These are phyloP conservation scores for Secale cereale DNA, from an alignment of 176 grass and related monocot genomes.

Conservation along the genomic window DNA sequence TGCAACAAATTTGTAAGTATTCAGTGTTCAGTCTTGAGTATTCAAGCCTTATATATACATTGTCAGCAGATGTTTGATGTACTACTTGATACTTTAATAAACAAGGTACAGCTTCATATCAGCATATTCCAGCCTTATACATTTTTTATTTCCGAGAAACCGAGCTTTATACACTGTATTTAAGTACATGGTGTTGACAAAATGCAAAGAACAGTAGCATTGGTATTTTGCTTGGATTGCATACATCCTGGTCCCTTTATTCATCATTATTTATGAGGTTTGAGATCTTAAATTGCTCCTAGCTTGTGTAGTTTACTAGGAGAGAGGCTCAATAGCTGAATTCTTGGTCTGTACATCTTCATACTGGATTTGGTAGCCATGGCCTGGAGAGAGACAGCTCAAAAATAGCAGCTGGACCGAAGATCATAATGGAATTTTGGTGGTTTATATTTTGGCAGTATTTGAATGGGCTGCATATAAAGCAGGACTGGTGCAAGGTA, in stretches of 20 bases:
- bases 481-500: constrained; percentile 37
- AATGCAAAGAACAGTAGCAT: neutral
- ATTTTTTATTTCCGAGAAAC: neutral
- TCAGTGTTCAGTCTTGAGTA: neutral
- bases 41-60: neutral
- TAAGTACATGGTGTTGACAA: neutral
- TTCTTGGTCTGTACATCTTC: constrained; percentile 34
- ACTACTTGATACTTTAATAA: neutral
- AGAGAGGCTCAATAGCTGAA: constrained; percentile 30
- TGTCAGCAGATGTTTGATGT: neutral
- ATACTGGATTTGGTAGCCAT: neutral
- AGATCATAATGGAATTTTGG: neutral
- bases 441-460: neutral
- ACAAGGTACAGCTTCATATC: neutral
- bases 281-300: neutral
- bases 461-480: neutral
- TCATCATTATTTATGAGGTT: neutral
- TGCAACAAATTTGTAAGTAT: neutral
- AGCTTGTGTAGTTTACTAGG: constrained; percentile 10
- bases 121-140: neutral
- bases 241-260: neutral
- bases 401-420: rapidly evolving
- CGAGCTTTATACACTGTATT: neutral
- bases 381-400: neutral
- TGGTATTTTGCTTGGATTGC: neutral